Evolutionary conservation across 352 stramenopile genomes (phyloP).

Genomic region (Plasmopara viticola): DNA sequence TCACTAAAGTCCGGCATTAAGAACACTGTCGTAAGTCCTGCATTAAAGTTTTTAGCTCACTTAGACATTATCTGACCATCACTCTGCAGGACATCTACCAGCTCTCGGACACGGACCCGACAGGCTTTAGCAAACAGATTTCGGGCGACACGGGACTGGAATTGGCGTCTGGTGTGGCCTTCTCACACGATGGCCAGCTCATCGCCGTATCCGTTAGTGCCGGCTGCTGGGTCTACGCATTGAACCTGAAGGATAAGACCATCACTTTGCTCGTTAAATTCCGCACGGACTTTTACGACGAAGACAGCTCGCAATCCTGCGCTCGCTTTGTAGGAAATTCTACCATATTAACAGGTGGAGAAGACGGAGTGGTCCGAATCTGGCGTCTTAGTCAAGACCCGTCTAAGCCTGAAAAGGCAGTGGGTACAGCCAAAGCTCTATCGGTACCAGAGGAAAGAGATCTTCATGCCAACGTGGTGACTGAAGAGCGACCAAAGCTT

Average conservation of each 20-base stretch:
- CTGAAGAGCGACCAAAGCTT: conserved; percentile 35
- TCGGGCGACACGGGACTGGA: conserved; percentile 65
- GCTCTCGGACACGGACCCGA: conserved; percentile 53
- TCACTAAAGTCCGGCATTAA: conserved; percentile 82
- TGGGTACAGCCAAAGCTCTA: conserved; percentile 38
- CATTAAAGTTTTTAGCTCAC: not conserved
- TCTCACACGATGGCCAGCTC: conserved; percentile 65
- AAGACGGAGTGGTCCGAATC: conserved; percentile 75
- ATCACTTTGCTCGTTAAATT: conserved; percentile 74
- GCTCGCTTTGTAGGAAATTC: conserved; percentile 75
- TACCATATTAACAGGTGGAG: conserved; percentile 73
- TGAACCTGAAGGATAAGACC: conserved; percentile 49
- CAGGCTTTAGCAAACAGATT: conserved; percentile 60
- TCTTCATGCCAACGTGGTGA: conserved; percentile 14
- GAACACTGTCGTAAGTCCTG: conserved; percentile 69
- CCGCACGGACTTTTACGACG: conserved; percentile 68
- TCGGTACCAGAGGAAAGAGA: conserved; percentile 16
- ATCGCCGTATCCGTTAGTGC: conserved; percentile 73
- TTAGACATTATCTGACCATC: conserved; percentile 5
- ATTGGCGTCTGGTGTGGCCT: conserved; percentile 66
- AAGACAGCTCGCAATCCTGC: conserved; percentile 67
- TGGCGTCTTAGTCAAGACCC: conserved; percentile 53
- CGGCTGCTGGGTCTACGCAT: conserved; percentile 68
- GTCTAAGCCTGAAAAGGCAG: conserved; percentile 36
- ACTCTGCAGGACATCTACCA: conserved; percentile 61